These are phyloP conservation scores for Schizothecium vesticola DNA, from an alignment of 495 filamentous ascomycete species.

Conservation along the genomic window DNA sequence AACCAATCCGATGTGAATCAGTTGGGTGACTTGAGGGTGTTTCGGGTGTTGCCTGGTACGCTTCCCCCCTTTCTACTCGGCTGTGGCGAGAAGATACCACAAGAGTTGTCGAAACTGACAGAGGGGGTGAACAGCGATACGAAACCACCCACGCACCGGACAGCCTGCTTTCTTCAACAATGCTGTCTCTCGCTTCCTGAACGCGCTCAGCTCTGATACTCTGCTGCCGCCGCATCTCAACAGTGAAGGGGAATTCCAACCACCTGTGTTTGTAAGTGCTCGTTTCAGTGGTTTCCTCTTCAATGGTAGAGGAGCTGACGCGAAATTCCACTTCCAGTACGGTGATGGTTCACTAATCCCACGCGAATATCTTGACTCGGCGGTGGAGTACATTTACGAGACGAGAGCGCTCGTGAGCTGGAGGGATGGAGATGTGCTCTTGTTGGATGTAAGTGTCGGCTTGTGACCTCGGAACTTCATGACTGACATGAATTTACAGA, in stretches of 20 bases:
- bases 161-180: constrained; percentile 50
- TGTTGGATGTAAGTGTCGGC: constrained; percentile 17
- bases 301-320: not conserved
- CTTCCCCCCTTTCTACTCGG: not conserved
- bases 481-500: constrained; percentile 10
- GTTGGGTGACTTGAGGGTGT: constrained; percentile 32
- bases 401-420: constrained; percentile 20
- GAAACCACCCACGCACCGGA: constrained; percentile 44
- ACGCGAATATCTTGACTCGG: constrained; percentile 39
- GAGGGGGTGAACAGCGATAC: constrained; percentile 24
- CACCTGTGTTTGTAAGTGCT: constrained; percentile 22
- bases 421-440: constrained; percentile 23
- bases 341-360: constrained; percentile 51
- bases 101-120: not conserved
- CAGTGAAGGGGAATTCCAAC: constrained; percentile 22
- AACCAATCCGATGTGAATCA: constrained; percentile 26
- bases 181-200: constrained; percentile 43
- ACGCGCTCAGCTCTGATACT: constrained; percentile 23
- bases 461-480: not conserved
- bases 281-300: not conserved
- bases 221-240: constrained; percentile 16
- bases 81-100: not conserved
- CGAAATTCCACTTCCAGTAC: constrained; percentile 18
- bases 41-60: constrained; percentile 38
- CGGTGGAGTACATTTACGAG: constrained; percentile 38